A percentile compares a stretch with the other conserved stretches of the same genome.
These are phyloP conservation scores for Beauveria varroae DNA, from an alignment of 2,329 filamentous ascomycete species.

Conservation along the genomic window DNA sequence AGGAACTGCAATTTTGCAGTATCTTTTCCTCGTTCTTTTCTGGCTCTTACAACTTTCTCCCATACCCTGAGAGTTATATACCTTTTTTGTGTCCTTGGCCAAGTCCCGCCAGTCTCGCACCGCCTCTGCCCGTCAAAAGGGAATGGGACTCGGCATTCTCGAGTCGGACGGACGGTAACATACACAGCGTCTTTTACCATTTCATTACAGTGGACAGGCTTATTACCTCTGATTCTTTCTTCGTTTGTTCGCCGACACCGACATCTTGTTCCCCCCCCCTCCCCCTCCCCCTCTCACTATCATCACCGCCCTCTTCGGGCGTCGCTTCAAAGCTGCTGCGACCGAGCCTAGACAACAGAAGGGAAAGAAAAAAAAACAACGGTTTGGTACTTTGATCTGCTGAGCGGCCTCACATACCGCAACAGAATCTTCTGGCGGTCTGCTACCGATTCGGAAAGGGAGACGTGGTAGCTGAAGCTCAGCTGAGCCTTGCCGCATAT, in stretches of 20 bases:
- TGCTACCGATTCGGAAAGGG: neutral
- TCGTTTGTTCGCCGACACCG: neutral
- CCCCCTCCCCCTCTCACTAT: neutral
- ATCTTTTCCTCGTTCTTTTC: neutral
- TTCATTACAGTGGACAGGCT: neutral
- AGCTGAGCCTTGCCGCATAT: constrained; percentile 1
- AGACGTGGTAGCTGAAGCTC: neutral
- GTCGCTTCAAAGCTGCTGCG: neutral
- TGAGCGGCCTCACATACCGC: neutral
- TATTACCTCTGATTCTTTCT: neutral
- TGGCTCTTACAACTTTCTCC: too few relatives aligned
- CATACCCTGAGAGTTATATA: neutral
- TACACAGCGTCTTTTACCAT: neutral
- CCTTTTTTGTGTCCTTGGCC: neutral
- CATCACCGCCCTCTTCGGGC: neutral
- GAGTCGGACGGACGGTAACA: constrained; percentile 7
- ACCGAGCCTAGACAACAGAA: neutral
- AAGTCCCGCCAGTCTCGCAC: neutral
- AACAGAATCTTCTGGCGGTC: neutral
- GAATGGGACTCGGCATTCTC: constrained; percentile 4
- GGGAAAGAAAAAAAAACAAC: neutral
- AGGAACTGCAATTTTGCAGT: neutral
- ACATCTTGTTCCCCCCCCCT: neutral
- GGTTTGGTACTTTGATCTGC: too few relatives aligned
- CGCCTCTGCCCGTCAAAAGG: neutral